phyloP scores from a whole-genome alignment of 2,329 filamentous ascomycete genomes.

The Penicillium sp. region DNA sequence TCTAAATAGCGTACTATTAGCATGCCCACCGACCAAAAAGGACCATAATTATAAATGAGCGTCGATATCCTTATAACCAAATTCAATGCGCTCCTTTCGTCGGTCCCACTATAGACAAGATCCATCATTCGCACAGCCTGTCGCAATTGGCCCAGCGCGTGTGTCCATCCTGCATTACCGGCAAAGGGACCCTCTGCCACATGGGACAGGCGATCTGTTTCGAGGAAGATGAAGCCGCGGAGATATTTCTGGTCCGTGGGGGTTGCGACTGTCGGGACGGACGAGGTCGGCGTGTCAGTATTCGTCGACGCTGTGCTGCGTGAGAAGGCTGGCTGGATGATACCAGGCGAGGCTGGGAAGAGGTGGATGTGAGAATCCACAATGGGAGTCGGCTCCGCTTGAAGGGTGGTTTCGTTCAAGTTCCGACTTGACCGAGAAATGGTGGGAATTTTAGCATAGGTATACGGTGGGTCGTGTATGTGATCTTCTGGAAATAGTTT shows the following conservation, averaged over 20 bases:
- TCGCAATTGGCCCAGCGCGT: constrained; percentile 67
- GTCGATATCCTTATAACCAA: constrained; percentile 62
- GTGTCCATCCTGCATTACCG: constrained; percentile 55
- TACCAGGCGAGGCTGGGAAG: constrained; percentile 72
- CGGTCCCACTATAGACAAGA: constrained; percentile 61
- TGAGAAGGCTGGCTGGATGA: constrained; percentile 57
- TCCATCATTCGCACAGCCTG: constrained; percentile 69
- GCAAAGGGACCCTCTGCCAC: constrained; percentile 44
- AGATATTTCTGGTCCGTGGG: constrained; percentile 43
- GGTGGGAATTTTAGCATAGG: not conserved
- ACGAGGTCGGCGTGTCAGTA: constrained; percentile 54
- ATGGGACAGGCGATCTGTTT: constrained; percentile 71
- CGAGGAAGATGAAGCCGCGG: constrained; percentile 75
- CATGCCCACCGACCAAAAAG: not conserved
- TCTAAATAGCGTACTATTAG: constrained; percentile 57
- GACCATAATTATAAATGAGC: not conserved
- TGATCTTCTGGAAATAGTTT: too few relatives aligned
- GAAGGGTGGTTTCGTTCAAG: too few relatives aligned
- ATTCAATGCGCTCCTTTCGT: constrained; percentile 52
- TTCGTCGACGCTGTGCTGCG: constrained; percentile 63
- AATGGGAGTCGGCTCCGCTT: constrained; percentile 52
- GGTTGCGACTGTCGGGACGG: constrained; percentile 26
- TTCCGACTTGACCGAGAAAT: too few relatives aligned
- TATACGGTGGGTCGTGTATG: too few relatives aligned
- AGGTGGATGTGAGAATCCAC: constrained; percentile 93